Base-by-base conservation (phyloP, 1,284 basidiomycete species). In the Rhodotorula sp. region DNA sequence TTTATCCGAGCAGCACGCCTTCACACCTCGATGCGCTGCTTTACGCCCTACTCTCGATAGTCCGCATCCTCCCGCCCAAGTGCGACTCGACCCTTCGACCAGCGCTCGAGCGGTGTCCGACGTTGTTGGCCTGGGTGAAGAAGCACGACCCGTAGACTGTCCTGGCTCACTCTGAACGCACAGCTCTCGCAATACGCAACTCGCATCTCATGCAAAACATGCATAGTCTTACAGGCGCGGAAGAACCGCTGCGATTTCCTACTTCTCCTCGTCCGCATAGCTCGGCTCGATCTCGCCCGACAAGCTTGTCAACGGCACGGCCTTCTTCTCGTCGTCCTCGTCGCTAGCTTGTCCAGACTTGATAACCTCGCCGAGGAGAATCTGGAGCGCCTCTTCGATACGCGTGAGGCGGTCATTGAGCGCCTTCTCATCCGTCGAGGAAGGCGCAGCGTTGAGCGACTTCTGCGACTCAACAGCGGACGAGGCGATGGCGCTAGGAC, bases 361-460 rank as follows among this genome's bases (percentile, higher is more conserved):
- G 44, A 63, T 61, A 9, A 72, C 54, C 54, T 72, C 71, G 2
- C 62, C 68, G 18, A 72, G 59, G 7, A 72, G 34, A 26, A 72
- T 46, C 51, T 59, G 60, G 24, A 72, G 31, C 34, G 65, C 68
- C 40, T 67, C 65, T 48, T 72, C 71, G 48, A 72, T 72, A 22
- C 62, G 53, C 24, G 26, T 51, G n/a, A 72, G 59, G 26, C 71
- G 58, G 28, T 58, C 61, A 53, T 65, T 56, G 18, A 69, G 30
- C 8, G 47, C 54, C 40, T 44, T 44, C 40, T 44, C 40, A 18
- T 44, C 40, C 11, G 34, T 34, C 34, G 34, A 34, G 34, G 34
- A 10, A 34, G 40, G 40, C 16, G 40, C 40, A 6, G 40, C 40
- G 9, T 44, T 44, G 24, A 5, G 26, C 47, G 46, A n/a, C 18